A percentile compares a stretch with the other conserved stretches of the same genome.
Evolutionary conservation across 2,329 filamentous ascomycete species (phyloP).

Genomic region (Claviceps capensis): DNA sequence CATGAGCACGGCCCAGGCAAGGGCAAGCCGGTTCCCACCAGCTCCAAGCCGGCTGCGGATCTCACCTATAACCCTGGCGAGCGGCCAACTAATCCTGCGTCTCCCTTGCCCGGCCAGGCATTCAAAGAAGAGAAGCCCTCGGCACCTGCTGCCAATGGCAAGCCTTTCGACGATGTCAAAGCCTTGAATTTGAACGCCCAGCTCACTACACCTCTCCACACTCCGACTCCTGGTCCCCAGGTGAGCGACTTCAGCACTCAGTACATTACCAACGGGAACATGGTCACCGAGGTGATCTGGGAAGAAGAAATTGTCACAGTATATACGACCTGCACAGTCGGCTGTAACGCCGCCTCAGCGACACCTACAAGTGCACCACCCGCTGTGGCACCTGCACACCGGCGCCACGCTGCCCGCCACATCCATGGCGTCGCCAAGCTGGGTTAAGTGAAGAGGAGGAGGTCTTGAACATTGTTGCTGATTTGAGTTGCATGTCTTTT

Average conservation of each 20-base stretch:
- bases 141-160: background rate
- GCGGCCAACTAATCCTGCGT: slow-evolving; percentile 17
- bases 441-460: slow-evolving; percentile 9
- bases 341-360: slow-evolving; percentile 13
- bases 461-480: slow-evolving; percentile 7
- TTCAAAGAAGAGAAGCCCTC: slow-evolving; percentile 21
- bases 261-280: slow-evolving; percentile 34
- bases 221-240: slow-evolving; percentile 12
- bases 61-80: slow-evolving; percentile 25
- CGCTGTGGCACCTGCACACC: slow-evolving; percentile 8
- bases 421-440: slow-evolving; percentile 23
- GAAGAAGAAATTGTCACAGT: slow-evolving; percentile 41
- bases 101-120: slow-evolving; percentile 27
- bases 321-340: slow-evolving; percentile 30
- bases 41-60: slow-evolving; percentile 9
- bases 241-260: slow-evolving; percentile 33
- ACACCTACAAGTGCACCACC: slow-evolving; percentile 6
- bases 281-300: slow-evolving; percentile 44
- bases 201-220: slow-evolving; percentile 6
- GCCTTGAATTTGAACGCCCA: background rate
- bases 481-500: slow-evolving; percentile 1
- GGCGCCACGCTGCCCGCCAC: slow-evolving; percentile 22
- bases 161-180: background rate
- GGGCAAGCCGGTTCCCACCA: background rate
- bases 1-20: background rate